Percentiles rank a stretch among this genome's conserved stretches.
These are phyloP conservation scores for Suhomyces ambrosiae DNA, from an alignment of 1,139 yeast species.

Conservation along the genomic window DNA sequence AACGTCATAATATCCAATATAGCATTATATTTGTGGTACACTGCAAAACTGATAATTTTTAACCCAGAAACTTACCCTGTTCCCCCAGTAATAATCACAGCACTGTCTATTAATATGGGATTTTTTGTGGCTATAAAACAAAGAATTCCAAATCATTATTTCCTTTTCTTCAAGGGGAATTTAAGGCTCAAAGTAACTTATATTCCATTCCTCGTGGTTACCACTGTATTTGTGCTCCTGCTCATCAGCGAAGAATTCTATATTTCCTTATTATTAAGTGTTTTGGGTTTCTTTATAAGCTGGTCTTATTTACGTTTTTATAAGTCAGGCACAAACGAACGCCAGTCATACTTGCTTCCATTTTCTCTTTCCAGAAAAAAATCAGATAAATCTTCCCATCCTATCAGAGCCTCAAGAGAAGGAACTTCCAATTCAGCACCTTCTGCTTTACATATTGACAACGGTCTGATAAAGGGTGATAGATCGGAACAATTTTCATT, in stretches of 20 bases:
- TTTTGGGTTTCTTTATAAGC: conserved; percentile 37
- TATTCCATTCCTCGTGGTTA: conserved; percentile 37
- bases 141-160: conserved; percentile 46
- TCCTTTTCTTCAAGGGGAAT: conserved; percentile 42
- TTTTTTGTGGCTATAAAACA: conserved; percentile 48
- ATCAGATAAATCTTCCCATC: conserved; percentile 21
- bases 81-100: conserved; percentile 41
- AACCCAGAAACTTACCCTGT: conserved; percentile 18
- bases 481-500: conserved; percentile 46
- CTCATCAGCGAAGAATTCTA: conserved; percentile 33
- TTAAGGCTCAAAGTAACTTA: conserved; percentile 41
- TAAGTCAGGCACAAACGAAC: conserved; percentile 45
- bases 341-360: conserved; percentile 46
- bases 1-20: conserved; percentile 36
- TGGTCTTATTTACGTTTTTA: conserved; percentile 46
- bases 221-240: conserved; percentile 21
- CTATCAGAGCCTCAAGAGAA: conserved; percentile 11
- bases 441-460: conserved; percentile 28
- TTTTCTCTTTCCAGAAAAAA: conserved; percentile 28
- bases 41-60: conserved; percentile 31
- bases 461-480: conserved; percentile 35
- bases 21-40: conserved; percentile 36
- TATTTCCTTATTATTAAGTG: conserved; percentile 28
- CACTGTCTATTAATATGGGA: conserved; percentile 45
- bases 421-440: conserved; percentile 9